Evolutionary conservation across 192 early-diverging fungal species (phyloP), one percentile per base, ranked within the genome.

Genomic region (Rhizoclosmatium sp.): DNA sequence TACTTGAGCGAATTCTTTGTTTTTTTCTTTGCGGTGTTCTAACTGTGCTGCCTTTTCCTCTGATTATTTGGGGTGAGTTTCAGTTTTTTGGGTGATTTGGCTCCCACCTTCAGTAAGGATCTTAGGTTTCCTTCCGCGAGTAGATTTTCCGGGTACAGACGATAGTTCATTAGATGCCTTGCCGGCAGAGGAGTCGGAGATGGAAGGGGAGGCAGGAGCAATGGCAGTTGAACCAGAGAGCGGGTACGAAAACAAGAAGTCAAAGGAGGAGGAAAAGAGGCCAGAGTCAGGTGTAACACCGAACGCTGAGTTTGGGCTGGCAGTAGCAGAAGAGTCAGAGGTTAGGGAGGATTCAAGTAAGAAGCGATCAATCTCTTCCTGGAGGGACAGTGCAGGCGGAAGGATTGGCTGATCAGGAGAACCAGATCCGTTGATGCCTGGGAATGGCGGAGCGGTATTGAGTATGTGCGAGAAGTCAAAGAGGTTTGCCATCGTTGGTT

Each of bases 381-480:
- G 70, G 14, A 69, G 66, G 4, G 66, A 69, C 42, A 10, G 40
- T 10, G 2, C 68, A 65, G 64, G 64, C 1, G 19, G 10, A 10
- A 65, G 14, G 56, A 58, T 21, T 58, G 56, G 56, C 12, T 21
- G 21, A 58, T 14, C 56, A 21, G 12, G 56, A 16, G 56, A 58
- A 16, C 56, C 56, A 58, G 56, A 21, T 14, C 14, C 12, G 62
- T 65, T 65, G 21, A 10, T 41, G 41, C 5, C 23, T 7, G 62
- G 62, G 7, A 65, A 42, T 65, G 41, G 62, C 23, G 62, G 21
- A 16, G 49, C 48, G 54, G 47, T 44, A 45, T 58, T 51, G 10
- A 72, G 48, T 44, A 72, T 72, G 51, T 72, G 70, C 21, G 70
- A 72, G 54, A 72, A 72, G 70, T 72, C 70, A 44, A 72, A 72